Evolutionary conservation across 78 protist species (phyloP).

Genomic region (Dictyostelium firmibasis): DNA sequence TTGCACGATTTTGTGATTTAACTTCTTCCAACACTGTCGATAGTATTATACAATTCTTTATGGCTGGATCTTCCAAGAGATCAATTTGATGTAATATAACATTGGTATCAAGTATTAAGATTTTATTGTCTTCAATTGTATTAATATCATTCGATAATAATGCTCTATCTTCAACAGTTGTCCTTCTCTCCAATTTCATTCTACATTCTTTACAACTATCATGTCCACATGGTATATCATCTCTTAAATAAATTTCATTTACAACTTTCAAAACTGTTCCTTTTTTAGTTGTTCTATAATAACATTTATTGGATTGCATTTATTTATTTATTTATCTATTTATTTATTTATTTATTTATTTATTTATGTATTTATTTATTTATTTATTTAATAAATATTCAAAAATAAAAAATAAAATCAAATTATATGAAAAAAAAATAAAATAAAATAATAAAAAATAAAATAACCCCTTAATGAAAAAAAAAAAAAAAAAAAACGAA

Average conservation of each 20-base stretch:
- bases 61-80: constrained; percentile 79
- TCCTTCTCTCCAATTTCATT: constrained; percentile 5
- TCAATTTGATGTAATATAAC: constrained; percentile 92
- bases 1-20: constrained; percentile 52
- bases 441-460: no score
- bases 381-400: no score
- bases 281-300: constrained; percentile 64
- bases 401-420: no score
- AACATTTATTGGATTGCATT: constrained; percentile 41
- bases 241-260: constrained; percentile 89
- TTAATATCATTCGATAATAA: not conserved
- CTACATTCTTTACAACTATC: constrained; percentile 57
- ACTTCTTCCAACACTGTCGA: constrained; percentile 91
- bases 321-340: not conserved
- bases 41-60: constrained; percentile 83
- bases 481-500: no score
- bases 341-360: no score
- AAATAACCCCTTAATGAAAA: no score
- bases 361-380: no score
- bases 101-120: constrained; percentile 88
- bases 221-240: constrained; percentile 90
- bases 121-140: not conserved
- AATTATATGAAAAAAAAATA: no score
- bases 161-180: constrained; percentile 24
- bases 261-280: constrained; percentile 84